Evolutionary conservation across 2,329 filamentous ascomycete species (phyloP), one percentile per base, ranked within the genome.

Genomic region (Lecanicillium sp.): DNA sequence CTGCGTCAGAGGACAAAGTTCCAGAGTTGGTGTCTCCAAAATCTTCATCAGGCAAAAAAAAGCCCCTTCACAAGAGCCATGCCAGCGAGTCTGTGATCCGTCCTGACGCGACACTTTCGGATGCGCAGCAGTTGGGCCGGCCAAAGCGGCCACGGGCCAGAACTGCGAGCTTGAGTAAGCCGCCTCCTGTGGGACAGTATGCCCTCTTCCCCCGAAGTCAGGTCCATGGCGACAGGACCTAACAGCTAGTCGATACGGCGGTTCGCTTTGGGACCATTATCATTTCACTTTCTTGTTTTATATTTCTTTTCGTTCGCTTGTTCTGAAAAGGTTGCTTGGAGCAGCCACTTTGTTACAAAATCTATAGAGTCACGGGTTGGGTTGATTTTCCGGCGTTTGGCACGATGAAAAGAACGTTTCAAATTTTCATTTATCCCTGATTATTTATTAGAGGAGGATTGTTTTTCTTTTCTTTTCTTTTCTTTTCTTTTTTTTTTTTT

Each of bases 171-270:
- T 49, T 68, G 22, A 64, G 61, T 52, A 58, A 60, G 1, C 56
- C 64, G 8, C 61, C 64, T 5, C 67, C 65, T 9, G 58, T 67
- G n/a, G 66, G 63, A 15, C 67, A 67, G 44, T 72, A 68, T 45
- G 62, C 63, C 29, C 52, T 68, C 12, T 71, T 70, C 44, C 67
- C 68, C 14, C 57, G 58, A n/a, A 44, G 50, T 34, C 51, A 54
- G 25, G 44, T 53, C 30, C 60, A 38, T n/a, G 37, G 38, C 27
- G 37, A 41, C 35, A 29, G 34, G 34, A 40, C 33, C 20, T 43
- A 30, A 31, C 28, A 17, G n/a, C 29, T 35, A 19, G 35, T 29
- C 18, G 36, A 39, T 29, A 33, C 33, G 27, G 35, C 25, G 8
- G 16, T 18, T 40, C 17, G 32, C 29, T 20, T 20, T 25, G 29